A percentile compares a stretch with the other conserved stretches of the same genome.
Conservation (phyloP, 1,139 yeast genomes). For the Debaryomyces robertsiae region DNA sequence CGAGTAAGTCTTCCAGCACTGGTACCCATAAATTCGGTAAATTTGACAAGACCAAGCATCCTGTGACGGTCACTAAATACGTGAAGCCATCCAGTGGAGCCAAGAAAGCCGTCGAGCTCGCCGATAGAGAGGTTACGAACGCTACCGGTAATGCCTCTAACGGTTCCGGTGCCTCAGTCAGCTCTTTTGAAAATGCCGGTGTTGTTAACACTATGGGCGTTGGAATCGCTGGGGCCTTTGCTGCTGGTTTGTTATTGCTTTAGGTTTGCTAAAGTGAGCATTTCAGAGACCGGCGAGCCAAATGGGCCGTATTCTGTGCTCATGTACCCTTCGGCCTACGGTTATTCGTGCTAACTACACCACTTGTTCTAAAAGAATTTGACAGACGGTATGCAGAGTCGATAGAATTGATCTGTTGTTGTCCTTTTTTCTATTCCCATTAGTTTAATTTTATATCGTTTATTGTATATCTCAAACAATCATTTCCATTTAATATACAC, state of each 20-base stretch:
- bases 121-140: slow-evolving; percentile 9
- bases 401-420: not conserved
- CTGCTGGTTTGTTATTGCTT: slow-evolving; percentile 31
- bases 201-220: slow-evolving; percentile 24
- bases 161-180: slow-evolving; percentile 16
- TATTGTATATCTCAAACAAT: too few relatives aligned
- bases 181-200: slow-evolving; percentile 24
- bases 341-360: too few relatives aligned
- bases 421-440: not conserved
- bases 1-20: slow-evolving; percentile 26
- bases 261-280: not conserved
- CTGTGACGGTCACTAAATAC: slow-evolving; percentile 27
- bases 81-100: slow-evolving; percentile 20
- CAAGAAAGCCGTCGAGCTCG: slow-evolving; percentile 9
- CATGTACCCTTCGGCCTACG: too few relatives aligned
- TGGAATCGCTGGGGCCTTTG: slow-evolving; percentile 40
- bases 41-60: slow-evolving; percentile 46
- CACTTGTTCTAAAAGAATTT: too few relatives aligned
- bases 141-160: slow-evolving; percentile 14
- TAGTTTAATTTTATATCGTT: too few relatives aligned
- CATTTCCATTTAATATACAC: not conserved
- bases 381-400: not conserved
- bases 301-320: too few relatives aligned
- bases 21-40: slow-evolving; percentile 51
- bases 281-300: too few relatives aligned